These are phyloP conservation scores for Ceratocystis destructans DNA, from an alignment of 2,329 filamentous ascomycete genomes.

Conservation along the genomic window DNA sequence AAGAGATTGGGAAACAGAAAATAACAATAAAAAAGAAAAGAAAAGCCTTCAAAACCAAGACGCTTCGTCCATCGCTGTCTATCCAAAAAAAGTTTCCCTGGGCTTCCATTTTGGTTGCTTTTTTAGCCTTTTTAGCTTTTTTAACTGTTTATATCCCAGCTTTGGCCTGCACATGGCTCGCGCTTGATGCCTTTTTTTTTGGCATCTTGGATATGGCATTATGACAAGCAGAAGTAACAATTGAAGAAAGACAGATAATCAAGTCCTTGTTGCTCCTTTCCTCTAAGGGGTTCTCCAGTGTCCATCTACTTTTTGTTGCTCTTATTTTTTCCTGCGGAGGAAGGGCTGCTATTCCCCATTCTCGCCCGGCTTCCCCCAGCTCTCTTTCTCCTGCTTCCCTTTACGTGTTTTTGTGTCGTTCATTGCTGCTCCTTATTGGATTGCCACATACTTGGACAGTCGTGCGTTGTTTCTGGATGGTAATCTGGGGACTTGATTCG, in stretches of 20 bases:
- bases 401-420: not conserved
- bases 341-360: not conserved
- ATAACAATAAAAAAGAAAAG: not conserved
- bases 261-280: not conserved
- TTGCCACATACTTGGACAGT: not conserved
- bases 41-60: not conserved
- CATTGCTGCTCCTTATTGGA: conserved; percentile 2
- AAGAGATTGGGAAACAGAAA: not conserved
- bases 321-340: too few species aligned
- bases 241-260: not conserved
- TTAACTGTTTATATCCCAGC: not conserved
- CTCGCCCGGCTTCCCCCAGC: not conserved
- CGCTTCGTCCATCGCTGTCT: not conserved
- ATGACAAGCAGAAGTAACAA: not conserved
- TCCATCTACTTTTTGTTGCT: too few species aligned
- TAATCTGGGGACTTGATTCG: not conserved
- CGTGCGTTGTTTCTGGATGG: not conserved
- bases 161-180: not conserved
- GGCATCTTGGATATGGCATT: not conserved
- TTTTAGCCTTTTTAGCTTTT: not conserved
- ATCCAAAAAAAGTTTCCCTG: not conserved
- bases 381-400: not conserved
- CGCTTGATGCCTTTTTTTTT: not conserved
- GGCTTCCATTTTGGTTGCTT: not conserved
- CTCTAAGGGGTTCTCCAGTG: not conserved